Evolutionary conservation across 306 rosid species (phyloP).

Genomic region (Castanea sativa): DNA sequence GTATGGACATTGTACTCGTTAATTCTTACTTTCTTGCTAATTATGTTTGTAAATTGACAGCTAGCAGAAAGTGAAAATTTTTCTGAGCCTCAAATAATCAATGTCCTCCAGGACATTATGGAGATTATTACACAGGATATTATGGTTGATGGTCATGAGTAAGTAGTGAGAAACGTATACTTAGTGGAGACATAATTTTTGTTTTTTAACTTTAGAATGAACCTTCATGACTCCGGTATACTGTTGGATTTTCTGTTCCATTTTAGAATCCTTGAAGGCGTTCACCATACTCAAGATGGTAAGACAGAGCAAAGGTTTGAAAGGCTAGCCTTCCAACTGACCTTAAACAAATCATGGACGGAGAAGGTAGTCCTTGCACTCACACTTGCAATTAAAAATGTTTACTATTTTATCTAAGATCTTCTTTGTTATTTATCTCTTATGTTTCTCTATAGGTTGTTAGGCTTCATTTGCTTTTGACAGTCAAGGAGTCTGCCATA

Average conservation of each 20-base stretch:
- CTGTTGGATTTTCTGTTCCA: constrained; percentile 24
- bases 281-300: constrained; percentile 18
- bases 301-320: constrained; percentile 69
- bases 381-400: not conserved
- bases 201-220: constrained; percentile 1
- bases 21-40: not conserved
- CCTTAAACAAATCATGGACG: constrained; percentile 40
- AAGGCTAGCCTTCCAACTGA: constrained; percentile 37
- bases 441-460: constrained; percentile 50
- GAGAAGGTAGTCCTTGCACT: constrained; percentile 63
- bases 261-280: constrained; percentile 48
- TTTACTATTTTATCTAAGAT: constrained; percentile 9
- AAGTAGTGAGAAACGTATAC: constrained; percentile 36
- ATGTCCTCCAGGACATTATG: constrained; percentile 86
- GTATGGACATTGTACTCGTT: not conserved
- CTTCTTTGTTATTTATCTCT: constrained; percentile 24
- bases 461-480: constrained; percentile 89
- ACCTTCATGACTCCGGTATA: constrained; percentile 14
- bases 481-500: constrained; percentile 93
- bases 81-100: constrained; percentile 56
- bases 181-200: not conserved
- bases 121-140: constrained; percentile 88
- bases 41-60: constrained; percentile 45
- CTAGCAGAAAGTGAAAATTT: constrained; percentile 35
- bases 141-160: constrained; percentile 67